phyloP scores from a whole-genome alignment of 2,329 filamentous ascomycete genomes.

The Emmonsiellopsis sp. region DNA sequence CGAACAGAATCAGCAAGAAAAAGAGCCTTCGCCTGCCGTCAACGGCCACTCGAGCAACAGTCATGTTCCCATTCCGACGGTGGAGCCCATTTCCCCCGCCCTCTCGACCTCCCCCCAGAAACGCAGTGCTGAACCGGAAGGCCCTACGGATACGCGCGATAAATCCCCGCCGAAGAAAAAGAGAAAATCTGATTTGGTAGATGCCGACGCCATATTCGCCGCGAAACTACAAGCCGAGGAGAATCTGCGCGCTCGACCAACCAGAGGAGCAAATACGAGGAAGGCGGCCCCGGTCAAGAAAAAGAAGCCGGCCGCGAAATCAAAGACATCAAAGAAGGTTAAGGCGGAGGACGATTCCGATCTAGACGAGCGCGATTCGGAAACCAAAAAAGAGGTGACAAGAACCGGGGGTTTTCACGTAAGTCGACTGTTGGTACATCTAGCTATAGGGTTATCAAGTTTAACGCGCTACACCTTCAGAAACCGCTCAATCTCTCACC shows the following conservation, averaged over 20 bases:
- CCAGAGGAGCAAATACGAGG: slow-evolving; percentile 59
- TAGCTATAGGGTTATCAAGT: not conserved
- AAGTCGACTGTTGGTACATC: slow-evolving; percentile 21
- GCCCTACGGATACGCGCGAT: slow-evolving; percentile 27
- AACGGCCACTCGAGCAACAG: slow-evolving; percentile 26
- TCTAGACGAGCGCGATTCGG: slow-evolving; percentile 52
- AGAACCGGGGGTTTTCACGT: slow-evolving; percentile 87
- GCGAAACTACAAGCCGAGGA: slow-evolving; percentile 87
- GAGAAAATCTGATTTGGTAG: slow-evolving; percentile 51
- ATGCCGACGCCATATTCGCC: slow-evolving; percentile 79
- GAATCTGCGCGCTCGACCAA: slow-evolving; percentile 66
- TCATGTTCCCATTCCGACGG: slow-evolving; percentile 16
- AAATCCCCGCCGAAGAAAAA: slow-evolving; percentile 53
- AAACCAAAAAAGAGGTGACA: slow-evolving; percentile 51
- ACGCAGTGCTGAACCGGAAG: slow-evolving; percentile 33
- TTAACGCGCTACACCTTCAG: slow-evolving; percentile 14
- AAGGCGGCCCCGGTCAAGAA: slow-evolving; percentile 54
- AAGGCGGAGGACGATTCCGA: slow-evolving; percentile 74
- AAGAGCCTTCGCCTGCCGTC: slow-evolving; percentile 12
- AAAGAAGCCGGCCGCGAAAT: slow-evolving; percentile 45
- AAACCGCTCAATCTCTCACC: slow-evolving; percentile 39
- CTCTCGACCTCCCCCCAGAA: slow-evolving; percentile 30
- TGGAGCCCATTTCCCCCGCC: slow-evolving; percentile 20
- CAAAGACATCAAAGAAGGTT: slow-evolving; percentile 56
- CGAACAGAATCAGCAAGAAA: slow-evolving; percentile 24